These are phyloP conservation scores for Diospyros kaki DNA, from an alignment of 148 eudicot genomes.

Conservation along the genomic window DNA sequence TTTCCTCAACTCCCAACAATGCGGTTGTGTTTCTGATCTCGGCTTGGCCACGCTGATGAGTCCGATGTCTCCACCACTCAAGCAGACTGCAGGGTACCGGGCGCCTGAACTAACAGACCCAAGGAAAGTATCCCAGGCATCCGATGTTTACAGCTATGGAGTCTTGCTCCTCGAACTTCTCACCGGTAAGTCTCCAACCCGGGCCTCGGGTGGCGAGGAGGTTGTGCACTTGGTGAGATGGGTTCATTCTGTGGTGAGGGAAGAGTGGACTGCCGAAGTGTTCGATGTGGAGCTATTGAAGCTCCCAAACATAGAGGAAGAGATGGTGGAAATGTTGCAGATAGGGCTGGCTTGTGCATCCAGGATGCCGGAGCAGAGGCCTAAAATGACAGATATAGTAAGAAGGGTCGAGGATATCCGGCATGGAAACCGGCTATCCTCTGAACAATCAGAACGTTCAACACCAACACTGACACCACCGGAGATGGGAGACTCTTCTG, in stretches of 20 bases:
- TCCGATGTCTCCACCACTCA: constrained; percentile 36
- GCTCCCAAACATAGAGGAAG: constrained; percentile 59
- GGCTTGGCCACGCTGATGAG: constrained; percentile 55
- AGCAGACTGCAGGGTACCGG: constrained; percentile 40
- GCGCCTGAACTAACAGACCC: constrained; percentile 68
- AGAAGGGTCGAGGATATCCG: constrained; percentile 55
- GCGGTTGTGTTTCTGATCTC: constrained; percentile 54
- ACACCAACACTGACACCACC: constrained; percentile 45
- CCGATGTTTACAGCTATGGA: constrained; percentile 71
- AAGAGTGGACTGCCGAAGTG: constrained; percentile 91
- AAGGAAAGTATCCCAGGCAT: constrained; percentile 44
- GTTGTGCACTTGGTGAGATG: constrained; percentile 55
- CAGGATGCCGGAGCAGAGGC: constrained; percentile 52
- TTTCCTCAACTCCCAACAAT: constrained; percentile 42
- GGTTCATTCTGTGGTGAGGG: constrained; percentile 75
- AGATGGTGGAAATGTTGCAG: constrained; percentile 73
- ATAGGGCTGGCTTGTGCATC: constrained; percentile 58
- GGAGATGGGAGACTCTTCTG: neutral
- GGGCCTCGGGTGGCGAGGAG: constrained; percentile 32
- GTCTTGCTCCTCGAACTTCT: constrained; percentile 61
- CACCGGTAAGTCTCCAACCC: constrained; percentile 53
- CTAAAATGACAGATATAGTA: constrained; percentile 48
- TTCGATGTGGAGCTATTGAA: constrained; percentile 64
- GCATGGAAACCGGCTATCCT: constrained; percentile 34
- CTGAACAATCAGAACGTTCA: constrained; percentile 31